Evolutionary conservation across 495 filamentous ascomycete genomes (phyloP).

Genomic region (Pyrenula massariospora): DNA sequence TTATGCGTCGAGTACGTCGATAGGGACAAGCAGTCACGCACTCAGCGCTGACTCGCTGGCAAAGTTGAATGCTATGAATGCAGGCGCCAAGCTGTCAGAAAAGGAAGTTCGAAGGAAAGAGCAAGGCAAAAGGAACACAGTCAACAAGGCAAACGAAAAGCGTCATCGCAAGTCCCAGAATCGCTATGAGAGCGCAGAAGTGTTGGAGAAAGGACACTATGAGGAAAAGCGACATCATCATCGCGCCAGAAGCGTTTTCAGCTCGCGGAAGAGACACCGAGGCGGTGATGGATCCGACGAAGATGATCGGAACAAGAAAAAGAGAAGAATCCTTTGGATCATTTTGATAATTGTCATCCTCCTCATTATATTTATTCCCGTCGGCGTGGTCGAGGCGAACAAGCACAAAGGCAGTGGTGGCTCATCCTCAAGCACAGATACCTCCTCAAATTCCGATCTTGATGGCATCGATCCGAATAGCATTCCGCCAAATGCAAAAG

Average conservation of each 20-base stretch:
- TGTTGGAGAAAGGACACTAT: conserved; percentile 4
- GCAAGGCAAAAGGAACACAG: conserved; percentile 20
- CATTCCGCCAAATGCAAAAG: conserved; percentile 57
- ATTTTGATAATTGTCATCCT: conserved; percentile 43
- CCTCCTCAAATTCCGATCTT: conserved; percentile 44
- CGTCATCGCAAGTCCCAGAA: conserved; percentile 12
- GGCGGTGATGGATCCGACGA: conserved; percentile 10
- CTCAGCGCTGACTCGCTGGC: conserved; percentile 45
- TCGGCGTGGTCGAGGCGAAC: conserved; percentile 60
- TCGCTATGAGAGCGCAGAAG: conserved; percentile 15
- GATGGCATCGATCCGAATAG: conserved; percentile 42
- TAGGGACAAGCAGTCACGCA: conserved; percentile 25
- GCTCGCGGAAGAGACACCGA: conserved; percentile 20
- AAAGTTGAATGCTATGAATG: conserved; percentile 46
- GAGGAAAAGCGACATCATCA: conserved; percentile 8
- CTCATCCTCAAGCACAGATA: conserved; percentile 12
- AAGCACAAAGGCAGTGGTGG: conserved; percentile 32
- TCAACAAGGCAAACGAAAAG: conserved; percentile 17
- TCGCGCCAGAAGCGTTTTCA: conserved; percentile 5
- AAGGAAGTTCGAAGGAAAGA: conserved; percentile 9
- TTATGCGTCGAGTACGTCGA: conserved; percentile 28
- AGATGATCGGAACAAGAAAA: conserved; percentile 19
- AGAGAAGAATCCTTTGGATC: conserved; percentile 40
- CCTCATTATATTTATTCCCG: conserved; percentile 59
- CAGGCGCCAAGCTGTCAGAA: conserved; percentile 16